phyloP scores from a whole-genome alignment of 2,329 filamentous ascomycete genomes.

The Alternaria angustiovoidea region DNA sequence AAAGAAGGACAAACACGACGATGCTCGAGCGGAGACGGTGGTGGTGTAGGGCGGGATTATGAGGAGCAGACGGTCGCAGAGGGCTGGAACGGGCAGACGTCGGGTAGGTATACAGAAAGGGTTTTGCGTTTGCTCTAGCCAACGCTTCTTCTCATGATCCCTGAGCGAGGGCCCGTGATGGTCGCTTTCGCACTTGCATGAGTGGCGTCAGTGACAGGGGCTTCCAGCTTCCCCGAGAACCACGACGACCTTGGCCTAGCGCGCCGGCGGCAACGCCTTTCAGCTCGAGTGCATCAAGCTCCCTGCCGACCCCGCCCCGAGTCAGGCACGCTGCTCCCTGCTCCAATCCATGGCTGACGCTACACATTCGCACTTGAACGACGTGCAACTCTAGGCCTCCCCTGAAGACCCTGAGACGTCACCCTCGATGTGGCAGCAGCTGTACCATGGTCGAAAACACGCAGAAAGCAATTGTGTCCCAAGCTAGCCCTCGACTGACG shows the following conservation, averaged over 20 bases:
- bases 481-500: constrained; percentile 7
- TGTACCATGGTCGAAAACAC: constrained; percentile 21
- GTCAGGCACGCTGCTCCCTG: background rate
- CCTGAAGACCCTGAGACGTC: constrained; percentile 23
- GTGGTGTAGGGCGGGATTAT: constrained; percentile 16
- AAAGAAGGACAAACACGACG: constrained; percentile 30
- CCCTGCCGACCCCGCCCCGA: constrained; percentile 18
- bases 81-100: constrained; percentile 21
- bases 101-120: constrained; percentile 29
- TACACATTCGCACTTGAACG: background rate
- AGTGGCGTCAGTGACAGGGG: constrained; percentile 29
- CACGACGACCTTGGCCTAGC: constrained; percentile 12
- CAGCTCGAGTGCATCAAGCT: constrained; percentile 8
- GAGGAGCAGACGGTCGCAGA: constrained; percentile 24
- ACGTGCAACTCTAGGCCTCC: background rate
- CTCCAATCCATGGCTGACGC: background rate
- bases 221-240: constrained; percentile 28
- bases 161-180: constrained; percentile 16
- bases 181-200: constrained; percentile 17
- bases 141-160: constrained; percentile 16
- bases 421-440: constrained; percentile 12
- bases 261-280: constrained; percentile 6
- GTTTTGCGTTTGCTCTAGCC: constrained; percentile 36
- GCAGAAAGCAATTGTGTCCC: constrained; percentile 15
- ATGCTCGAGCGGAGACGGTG: constrained; percentile 12